These are phyloP conservation scores for Babesia gibsoni DNA, from an alignment of 169 alveolate species.

Conservation along the genomic window DNA sequence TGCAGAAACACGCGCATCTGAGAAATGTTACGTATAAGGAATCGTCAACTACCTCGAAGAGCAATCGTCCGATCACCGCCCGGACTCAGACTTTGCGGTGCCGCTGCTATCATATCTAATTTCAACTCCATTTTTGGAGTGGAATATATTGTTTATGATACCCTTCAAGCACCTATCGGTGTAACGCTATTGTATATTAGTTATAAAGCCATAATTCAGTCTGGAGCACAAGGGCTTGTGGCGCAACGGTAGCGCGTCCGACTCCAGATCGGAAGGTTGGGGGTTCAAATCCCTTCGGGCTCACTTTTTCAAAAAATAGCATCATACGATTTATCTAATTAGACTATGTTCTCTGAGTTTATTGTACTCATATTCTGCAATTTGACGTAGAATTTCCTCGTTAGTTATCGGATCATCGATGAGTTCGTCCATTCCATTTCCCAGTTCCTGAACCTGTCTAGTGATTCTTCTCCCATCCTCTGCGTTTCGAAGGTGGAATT, in stretches of 20 bases:
- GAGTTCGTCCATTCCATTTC: background rate
- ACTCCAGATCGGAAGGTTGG: constrained; percentile 93
- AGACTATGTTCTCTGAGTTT: background rate
- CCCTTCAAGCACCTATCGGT: background rate
- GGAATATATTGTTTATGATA: background rate
- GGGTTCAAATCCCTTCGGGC: constrained; percentile 93
- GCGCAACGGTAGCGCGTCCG: constrained; percentile 95
- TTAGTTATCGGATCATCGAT: constrained; percentile 38
- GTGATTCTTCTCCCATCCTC: constrained; percentile 35
- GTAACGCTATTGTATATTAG: background rate
- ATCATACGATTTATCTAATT: background rate
- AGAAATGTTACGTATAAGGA: background rate
- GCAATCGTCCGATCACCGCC: constrained; percentile 61
- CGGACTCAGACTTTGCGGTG: constrained; percentile 50
- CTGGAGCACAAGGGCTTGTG: constrained; percentile 74
- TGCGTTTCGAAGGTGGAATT: constrained; percentile 20
- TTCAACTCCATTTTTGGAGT: constrained; percentile 39
- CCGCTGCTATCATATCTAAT: constrained; percentile 41
- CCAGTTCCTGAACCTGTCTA: constrained; percentile 11
- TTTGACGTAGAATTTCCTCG: constrained; percentile 47
- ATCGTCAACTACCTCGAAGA: constrained; percentile 43
- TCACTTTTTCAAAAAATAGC: constrained; percentile 48
- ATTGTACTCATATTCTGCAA: background rate
- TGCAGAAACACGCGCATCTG: constrained; percentile 80
- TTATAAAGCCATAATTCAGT: background rate